Evolutionary conservation across 768 basidiomycete species (phyloP), one percentile per base, ranked within the genome.

Genomic region (Russula vinacea): DNA sequence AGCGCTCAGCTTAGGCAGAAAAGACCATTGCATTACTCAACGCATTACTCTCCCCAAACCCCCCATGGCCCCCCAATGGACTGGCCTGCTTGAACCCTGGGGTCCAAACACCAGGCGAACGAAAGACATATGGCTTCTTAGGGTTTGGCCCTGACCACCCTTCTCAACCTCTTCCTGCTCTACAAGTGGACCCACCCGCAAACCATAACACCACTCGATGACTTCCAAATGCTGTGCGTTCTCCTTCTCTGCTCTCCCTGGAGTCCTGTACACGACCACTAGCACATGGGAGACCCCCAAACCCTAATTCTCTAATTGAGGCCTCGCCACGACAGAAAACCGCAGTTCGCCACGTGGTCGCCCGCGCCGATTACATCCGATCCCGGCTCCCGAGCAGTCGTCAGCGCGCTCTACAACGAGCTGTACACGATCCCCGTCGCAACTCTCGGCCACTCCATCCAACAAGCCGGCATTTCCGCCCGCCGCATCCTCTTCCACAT

Each of bases 401-500:
- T 75, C 24, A 72, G 72, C 2, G 61, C 71, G 44, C 71, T 76
- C 32, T 76, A 74, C 62, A 73, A 71, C 16, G 74, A 76, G 62
- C 35, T 70, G 32, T 76, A 69, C 65, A 71, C 73, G 13, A 64
- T 71, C 24, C 74, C 75, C 3, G 71, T 73, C 24, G 73, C 73
- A 19, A 71, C 72, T 5, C 73, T 76, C 45, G 75, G 74, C 17
- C 67, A 74, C 68, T 74, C 74, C 3, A 66, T 76, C 29, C 65
- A 63, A 65, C 71, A 67, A n/a, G 71, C 67, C 16, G 71, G 74
- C 61, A 73, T 71, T 61, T 72, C 62, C 63, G 78, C 74, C 54
- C 73, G 70, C 56, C 73, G 70, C 57, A 60, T 76, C 55, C 72
- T 75, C 37, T 64, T 75, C 22, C 72, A 76, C 70, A 58, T 75